These are phyloP conservation scores for Reutealis trisperma DNA, from an alignment of 345 rosid genomes.

Conservation along the genomic window DNA sequence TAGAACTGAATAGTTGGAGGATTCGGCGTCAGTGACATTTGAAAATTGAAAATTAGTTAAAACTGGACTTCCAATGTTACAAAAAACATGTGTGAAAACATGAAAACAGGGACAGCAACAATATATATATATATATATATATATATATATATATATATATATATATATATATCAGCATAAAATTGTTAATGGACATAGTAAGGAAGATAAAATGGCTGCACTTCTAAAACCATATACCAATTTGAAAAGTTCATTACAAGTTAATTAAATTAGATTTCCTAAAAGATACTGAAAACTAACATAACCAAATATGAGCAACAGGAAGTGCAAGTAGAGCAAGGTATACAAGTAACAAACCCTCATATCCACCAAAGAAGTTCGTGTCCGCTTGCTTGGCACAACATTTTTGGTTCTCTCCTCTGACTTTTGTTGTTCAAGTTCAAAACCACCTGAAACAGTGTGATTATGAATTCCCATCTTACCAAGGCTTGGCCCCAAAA, in stretches of 20 bases:
- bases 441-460: slow-evolving; percentile 49
- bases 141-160: neutral
- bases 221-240: neutral
- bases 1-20: neutral
- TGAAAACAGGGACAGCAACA: neutral
- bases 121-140: neutral
- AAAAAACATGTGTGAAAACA: neutral
- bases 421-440: slow-evolving; percentile 69
- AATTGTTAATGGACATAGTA: neutral
- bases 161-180: neutral
- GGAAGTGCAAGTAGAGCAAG: slow-evolving; percentile 13
- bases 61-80: neutral
- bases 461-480: slow-evolving; percentile 82
- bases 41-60: neutral
- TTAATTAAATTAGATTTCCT: neutral
- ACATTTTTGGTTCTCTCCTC: slow-evolving; percentile 71
- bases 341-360: slow-evolving; percentile 47
- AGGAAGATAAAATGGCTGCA: neutral
- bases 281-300: neutral
- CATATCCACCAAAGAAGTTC: slow-evolving; percentile 82
- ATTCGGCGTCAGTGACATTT: neutral
- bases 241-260: neutral
- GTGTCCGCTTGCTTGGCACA: slow-evolving; percentile 84
- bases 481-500: slow-evolving; percentile 53
- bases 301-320: neutral